Base-by-base conservation (phyloP, 805 yeast genomes). In the Metschnikowia continentalis region DNA sequence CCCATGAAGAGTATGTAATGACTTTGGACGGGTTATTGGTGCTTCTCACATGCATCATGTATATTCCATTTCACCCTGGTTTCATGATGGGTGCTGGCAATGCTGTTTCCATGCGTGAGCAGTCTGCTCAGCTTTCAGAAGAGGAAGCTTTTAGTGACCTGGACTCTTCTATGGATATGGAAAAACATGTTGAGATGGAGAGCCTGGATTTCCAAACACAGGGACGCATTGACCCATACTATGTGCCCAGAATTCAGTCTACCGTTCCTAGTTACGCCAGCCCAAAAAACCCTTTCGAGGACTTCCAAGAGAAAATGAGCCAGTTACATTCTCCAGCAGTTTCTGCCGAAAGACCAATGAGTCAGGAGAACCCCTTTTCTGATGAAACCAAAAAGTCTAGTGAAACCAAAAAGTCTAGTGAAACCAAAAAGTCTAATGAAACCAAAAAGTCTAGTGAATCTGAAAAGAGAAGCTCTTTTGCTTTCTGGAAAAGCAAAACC, bases 51-150 rank as follows among this genome's bases (percentile, higher is more conserved):
- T 57, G 70, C 65, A 14, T 67, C 65, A 17, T 68, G 56, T 57
- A 70, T 68, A 35, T 63, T 64, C 64, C 79, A 1, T 74, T 78
- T 61, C 84, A 86, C 62, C 96, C 96, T 0, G 88, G 87, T 0
- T 61, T 76, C 35, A 79, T 80, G 36, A 52, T 56, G 50, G 60
- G 60, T 26, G 42, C 35, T 6, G 51, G 51, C 8, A 48, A 51
- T 39, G 51, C 32, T 17, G 46, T 51, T 8, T 40, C 58, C 33
- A 36, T 56, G 47, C 47, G 38, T 17, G 47, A 35, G 6, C 40
- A 35, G 35, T 26, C 35, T 15, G 22, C 47, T 1, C 40, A 23
- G 22, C 47, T 44, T 19, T 17, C 35, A 17, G 49, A 40, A 22
- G 48, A 41, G 6, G 32, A 36, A 20, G 17, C 26, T 5, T 23